Evolutionary conservation across 2,329 filamentous ascomycete species (phyloP), one percentile per base, ranked within the genome.

Genomic region (Dryadomyces sulphureus): DNA sequence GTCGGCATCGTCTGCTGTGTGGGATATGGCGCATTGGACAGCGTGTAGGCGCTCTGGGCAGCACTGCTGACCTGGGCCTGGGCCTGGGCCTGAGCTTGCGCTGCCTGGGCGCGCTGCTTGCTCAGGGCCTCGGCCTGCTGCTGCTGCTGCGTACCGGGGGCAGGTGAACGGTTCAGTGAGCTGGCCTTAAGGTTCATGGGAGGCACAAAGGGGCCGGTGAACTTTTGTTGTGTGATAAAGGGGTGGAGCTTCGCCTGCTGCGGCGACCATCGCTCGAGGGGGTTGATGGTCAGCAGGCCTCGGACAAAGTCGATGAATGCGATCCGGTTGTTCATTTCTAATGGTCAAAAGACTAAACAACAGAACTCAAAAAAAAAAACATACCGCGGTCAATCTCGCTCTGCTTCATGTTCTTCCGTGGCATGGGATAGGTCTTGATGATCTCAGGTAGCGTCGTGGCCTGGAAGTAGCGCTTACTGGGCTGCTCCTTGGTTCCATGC

Each of bases 401-500:
- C 62, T 84, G 88, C 68, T 98, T 98, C 92, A 98, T 98, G 59
- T 95, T 95, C 68, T 98, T 98, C 57, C 92, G 76, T 41, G 92
- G 92, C 90, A 98, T 95, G 6, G 92, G 84, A 60, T 98, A 98
- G 47, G 85, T 88, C 60, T 93, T 87, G 66, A 98, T 96, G 53
- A 98, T 98, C 54, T 98, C 92, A 4, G 90, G 90, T 45, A 98
- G 67, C 1, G 88, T 94, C 36, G 79, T 95, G 32, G 89, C 88
- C 56, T 90, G 85, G 67, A 98, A 98, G 63, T 98, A 98, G 65
- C 96, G 96, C 71, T 98, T 98, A 76, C 92, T 98, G 20, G 92
- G 92, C 62, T 96, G 92, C 63, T 98, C 92, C 62, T 98, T 98
- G 32, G 88, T 92, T 49, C 84, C 84, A 60, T 94, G 92, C 60